Evolutionary conservation across 176 grass and related monocot genomes (phyloP).

Genomic region (Olyra latifolia): DNA sequence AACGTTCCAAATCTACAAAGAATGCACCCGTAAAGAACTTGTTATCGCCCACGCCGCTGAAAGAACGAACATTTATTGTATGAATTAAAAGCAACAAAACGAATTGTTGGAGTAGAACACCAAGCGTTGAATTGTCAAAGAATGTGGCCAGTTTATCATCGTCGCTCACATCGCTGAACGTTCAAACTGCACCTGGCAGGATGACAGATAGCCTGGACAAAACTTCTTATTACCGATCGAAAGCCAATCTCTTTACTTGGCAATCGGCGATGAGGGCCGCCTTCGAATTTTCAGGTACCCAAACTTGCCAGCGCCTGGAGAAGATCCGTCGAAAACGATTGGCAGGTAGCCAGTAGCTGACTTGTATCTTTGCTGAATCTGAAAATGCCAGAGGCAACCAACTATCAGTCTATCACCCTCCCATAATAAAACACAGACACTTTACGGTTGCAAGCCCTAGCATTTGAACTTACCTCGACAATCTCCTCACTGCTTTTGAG

Average conservation of each 20-base stretch:
- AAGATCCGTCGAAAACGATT: conserved; percentile 77
- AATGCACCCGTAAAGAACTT: no score
- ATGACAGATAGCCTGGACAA: background rate
- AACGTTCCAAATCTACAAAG: no score
- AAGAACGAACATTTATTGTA: no score
- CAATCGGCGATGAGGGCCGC: background rate
- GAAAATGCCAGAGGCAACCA: conserved; percentile 13
- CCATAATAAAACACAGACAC: background rate
- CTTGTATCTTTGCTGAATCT: conserved; percentile 93
- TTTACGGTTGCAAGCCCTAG: no score
- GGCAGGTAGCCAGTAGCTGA: conserved; percentile 74
- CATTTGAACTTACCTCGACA: conserved; percentile 43
- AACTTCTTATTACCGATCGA: no score
- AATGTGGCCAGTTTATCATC: no score
- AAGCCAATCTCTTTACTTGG: no score
- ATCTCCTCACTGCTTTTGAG: conserved; percentile 67
- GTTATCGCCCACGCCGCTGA: no score
- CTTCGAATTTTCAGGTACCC: conserved; percentile 74
- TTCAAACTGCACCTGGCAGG: background rate
- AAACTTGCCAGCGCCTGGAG: conserved; percentile 79
- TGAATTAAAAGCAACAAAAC: no score
- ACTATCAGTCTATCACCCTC: no score
- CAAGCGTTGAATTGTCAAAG: no score
- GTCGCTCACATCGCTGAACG: background rate
- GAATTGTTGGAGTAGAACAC: no score